Base-by-base conservation (phyloP, 495 filamentous ascomycete species). In the Hypoxylon subgilvum region DNA sequence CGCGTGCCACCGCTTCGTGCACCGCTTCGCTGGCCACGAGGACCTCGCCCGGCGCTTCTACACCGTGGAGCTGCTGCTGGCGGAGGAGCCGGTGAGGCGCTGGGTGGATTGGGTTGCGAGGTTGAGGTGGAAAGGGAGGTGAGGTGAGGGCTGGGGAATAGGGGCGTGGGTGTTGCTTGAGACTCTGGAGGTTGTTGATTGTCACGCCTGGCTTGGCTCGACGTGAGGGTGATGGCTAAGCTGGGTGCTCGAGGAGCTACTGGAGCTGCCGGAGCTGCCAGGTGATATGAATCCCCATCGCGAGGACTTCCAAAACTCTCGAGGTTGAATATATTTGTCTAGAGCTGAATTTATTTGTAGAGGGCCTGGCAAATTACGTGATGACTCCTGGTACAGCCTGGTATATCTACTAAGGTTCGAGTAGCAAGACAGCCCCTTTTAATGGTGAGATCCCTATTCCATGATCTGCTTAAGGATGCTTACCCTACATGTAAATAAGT, bases 1-100 rank as follows among this genome's bases (percentile, higher is more conserved):
- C 16, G 89, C 91, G 12, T 96, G 91, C 65, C 91, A 96, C 80
- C 81, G 79, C 25, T 91, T 91, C 68, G 90, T 96, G 70, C 91
- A 96, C 80, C 72, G 82, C 27, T 81, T 89, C 63, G 86, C 84
- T 10, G 76, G 72, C 2, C 91, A 93, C 68, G 91, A 96, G 80
- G 90, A 90, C 66, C 72, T 96, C 61, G 90, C 90, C 9, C 78
- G 79, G 67, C 75, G 86, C 70, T 92, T 75, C 71, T 91, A 82
- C 74, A 92, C 83, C 3, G 83, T 93, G 16, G 88, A 90, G 57
- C 68, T 74, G 56, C 72, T 93, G 63, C 52, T 86, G 70, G 84
- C 77, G 71, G 80, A 88, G 70, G 87, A 90, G 61, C 88, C 90
- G 80, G 84, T 94, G 22, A 62, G 75, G 72, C 77, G 73, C 64